These are phyloP conservation scores for Penicillium pancosmium DNA, from an alignment of 495 filamentous ascomycete genomes.

Conservation along the genomic window DNA sequence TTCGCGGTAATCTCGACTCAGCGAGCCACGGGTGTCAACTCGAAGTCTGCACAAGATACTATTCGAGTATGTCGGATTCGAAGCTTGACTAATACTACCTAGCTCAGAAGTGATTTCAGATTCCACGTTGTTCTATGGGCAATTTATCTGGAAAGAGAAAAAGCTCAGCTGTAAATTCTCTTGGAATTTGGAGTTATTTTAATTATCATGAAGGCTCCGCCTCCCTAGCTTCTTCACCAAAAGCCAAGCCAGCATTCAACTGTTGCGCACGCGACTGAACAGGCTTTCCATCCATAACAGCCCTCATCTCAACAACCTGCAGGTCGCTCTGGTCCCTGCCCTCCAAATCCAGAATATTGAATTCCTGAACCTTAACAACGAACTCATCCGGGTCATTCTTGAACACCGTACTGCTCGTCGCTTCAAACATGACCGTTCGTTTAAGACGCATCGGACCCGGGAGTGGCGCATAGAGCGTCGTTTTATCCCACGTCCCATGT, in stretches of 20 bases:
- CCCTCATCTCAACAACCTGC: constrained; percentile 27
- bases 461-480: constrained; percentile 14
- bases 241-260: constrained; percentile 18
- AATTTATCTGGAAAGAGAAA: too few species aligned
- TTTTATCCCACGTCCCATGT: neutral
- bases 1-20: too few species aligned
- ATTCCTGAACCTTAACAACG: constrained; percentile 22
- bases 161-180: too few species aligned
- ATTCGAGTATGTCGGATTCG: too few species aligned
- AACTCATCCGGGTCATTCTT: constrained; percentile 29
- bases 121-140: too few species aligned
- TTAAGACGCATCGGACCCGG: constrained; percentile 15
- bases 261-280: constrained; percentile 23
- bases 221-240: constrained; percentile 9
- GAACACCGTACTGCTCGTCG: constrained; percentile 24
- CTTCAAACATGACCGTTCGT: constrained; percentile 32
- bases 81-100: too few species aligned
- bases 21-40: too few species aligned
- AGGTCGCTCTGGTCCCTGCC: constrained; percentile 11
- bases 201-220: neutral
- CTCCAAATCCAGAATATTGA: constrained; percentile 29
- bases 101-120: too few species aligned
- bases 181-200: too few species aligned
- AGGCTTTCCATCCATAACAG: constrained; percentile 25
- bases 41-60: too few species aligned